A percentile compares a stretch with the other conserved stretches of the same genome.
Evolutionary conservation across 495 filamentous ascomycete species (phyloP).

Genomic region (Trichoderma gamsii): DNA sequence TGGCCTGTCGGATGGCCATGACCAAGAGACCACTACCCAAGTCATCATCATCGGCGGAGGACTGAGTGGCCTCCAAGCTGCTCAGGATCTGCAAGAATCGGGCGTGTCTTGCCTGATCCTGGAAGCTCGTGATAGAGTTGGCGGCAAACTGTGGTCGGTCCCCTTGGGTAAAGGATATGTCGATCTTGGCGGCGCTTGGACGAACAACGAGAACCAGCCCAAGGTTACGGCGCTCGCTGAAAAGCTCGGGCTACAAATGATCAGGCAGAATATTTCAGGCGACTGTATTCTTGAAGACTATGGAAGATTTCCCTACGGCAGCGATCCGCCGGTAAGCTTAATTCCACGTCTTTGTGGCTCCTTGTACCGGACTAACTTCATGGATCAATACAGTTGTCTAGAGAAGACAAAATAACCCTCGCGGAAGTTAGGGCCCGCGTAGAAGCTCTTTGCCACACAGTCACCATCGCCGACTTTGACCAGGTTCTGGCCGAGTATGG

Average conservation of each 20-base stretch:
- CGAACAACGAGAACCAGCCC: constrained; percentile 46
- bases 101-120: constrained; percentile 41
- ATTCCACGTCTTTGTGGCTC: not conserved
- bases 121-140: constrained; percentile 46
- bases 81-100: constrained; percentile 31
- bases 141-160: constrained; percentile 42
- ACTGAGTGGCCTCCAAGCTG: constrained; percentile 43
- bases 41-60: constrained; percentile 45
- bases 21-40: not conserved
- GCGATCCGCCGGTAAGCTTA: not conserved
- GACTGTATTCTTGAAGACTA: constrained; percentile 30
- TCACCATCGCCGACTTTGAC: not conserved
- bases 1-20: not conserved
- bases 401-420: not conserved
- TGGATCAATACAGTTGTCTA: not conserved
- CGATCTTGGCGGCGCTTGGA: constrained; percentile 49
- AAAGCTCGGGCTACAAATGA: constrained; percentile 33
- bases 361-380: not conserved
- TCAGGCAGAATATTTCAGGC: constrained; percentile 40
- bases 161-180: constrained; percentile 25
- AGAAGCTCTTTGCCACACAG: not conserved
- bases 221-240: constrained; percentile 32
- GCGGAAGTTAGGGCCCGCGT: not conserved
- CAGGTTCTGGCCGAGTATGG: not conserved
- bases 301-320: constrained; percentile 20